Base-by-base conservation (phyloP, 2,329 filamentous ascomycete species). In the Penicillium psychrosexuale region DNA sequence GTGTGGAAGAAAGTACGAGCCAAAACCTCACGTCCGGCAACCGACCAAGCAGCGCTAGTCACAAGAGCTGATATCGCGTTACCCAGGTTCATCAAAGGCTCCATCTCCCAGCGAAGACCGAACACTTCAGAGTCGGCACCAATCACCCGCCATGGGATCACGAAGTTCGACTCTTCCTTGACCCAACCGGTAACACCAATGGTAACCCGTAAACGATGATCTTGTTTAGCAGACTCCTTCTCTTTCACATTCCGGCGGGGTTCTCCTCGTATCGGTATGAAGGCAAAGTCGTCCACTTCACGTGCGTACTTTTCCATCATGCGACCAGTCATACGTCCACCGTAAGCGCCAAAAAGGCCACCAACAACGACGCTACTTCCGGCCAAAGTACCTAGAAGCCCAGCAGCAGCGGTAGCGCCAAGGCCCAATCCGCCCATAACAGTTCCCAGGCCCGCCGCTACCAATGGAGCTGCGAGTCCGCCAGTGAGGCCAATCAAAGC, bases 281-380 rank as follows among this genome's bases (percentile, higher is more conserved):
- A 90, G 0, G 85, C 90, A 72, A 97, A 96, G 67, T 97, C 92
- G 64, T 90, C 85, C 15, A 97, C 87, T 61, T 96, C 91, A 62
- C 85, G 86, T 11, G 88, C 83, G 69, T 95, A 96, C n/a, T 87
- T 81, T 61, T 96, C 90, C 80, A 97, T 89, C 80, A 92, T 90
- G 70, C 91, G 87, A 49, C 86, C 85, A 0, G 89, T 89, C 80
- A 96, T 92, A 34, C 87, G 84, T 1, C 87, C 86, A 40, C 89
- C 89, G 68, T 95, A 96, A n/a, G 94, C 90, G 8, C 94, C 94
- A 67, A 97, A 97, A 37, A 97, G 77, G 36, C 88, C 85, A 15
- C 92, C 93, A 30, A 96, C 87, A 39, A 91, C 78, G 15, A 94
- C 82, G 5, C 87, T 84, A 58, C 88, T 94, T 36, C 92, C 87